Evolutionary conservation across 2,329 filamentous ascomycete genomes (phyloP), one percentile per base, ranked within the genome.

Genomic region (Aurifilum marmelostoma): DNA sequence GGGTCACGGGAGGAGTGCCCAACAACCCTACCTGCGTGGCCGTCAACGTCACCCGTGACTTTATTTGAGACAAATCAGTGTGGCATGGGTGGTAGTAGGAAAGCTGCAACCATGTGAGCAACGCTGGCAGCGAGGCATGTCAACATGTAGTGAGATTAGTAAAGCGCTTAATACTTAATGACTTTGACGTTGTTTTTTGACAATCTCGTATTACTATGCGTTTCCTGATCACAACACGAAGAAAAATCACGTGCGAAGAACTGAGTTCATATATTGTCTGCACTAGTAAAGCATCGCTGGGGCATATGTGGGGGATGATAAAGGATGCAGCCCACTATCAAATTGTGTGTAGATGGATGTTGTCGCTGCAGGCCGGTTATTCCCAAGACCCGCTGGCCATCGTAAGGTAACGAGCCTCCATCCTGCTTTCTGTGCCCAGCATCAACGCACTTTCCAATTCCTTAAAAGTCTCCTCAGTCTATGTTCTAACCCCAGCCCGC

Each of bases 21-120:
- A 74, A 75, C 71, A 79, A 80, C 72, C 78, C 79, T 41, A 80
- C 77, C 12, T 80, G 79, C 69, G 72, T 76, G 69, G 61, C 74
- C 2, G 77, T 79, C 54, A 73, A 74, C n/a, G 75, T 80, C 70
- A 71, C 69, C 21, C 68, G 72, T 29, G 41, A 47, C 41, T 72
- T 68, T 50, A 41, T 69, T 32, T 70, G 43, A 66, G 66, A 16
- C 32, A 61, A 61, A 1, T 24, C 37, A 56, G 14, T 34, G 4
- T 34, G 4, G 4, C 34, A 34, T 32, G n/a, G n/a, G 32, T 29
- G 24, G 27, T 29, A 56, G 16, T 34, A 4, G n/a, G n/a, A 7
- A 56, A 18, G 52, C 24, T 56, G 9, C 24, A 29, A 14, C 16
- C 0, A 37, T 37, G 32, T 11, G 29, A 24, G 29, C 32, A 59